These are phyloP conservation scores for Vigna mungo DNA, from an alignment of 306 rosid species.

Conservation along the genomic window DNA sequence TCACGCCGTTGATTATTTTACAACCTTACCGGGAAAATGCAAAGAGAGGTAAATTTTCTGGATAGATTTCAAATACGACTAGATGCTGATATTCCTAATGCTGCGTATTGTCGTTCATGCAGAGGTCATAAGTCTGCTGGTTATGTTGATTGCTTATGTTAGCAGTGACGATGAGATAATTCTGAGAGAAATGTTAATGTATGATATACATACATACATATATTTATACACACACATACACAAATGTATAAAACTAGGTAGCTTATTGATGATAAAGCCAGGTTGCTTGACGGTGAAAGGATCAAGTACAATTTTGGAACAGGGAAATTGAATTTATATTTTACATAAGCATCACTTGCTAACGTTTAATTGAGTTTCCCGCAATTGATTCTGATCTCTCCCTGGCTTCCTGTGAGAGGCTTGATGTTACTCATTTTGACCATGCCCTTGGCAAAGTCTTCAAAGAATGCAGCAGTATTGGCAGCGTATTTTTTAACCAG, in stretches of 20 bases:
- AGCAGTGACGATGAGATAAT: constrained; percentile 13
- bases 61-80: background rate
- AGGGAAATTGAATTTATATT: background rate
- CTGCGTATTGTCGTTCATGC: background rate
- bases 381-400: constrained; percentile 70
- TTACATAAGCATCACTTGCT: background rate
- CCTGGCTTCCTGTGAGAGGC: constrained; percentile 60
- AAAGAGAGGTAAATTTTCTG: background rate
- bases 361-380: constrained; percentile 51
- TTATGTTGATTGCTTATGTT: background rate
- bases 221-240: too few species aligned
- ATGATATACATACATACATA: background rate
- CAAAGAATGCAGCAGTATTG: constrained; percentile 34
- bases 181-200: background rate
- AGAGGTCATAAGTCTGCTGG: background rate
- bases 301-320: background rate
- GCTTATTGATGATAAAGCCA: constrained; percentile 22
- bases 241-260: background rate
- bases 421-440: constrained; percentile 58
- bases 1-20: background rate
- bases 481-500: constrained; percentile 55
- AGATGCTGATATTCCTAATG: background rate
- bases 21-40: background rate
- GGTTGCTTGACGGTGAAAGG: background rate
- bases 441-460: constrained; percentile 60